These are phyloP conservation scores for Pseudopithomyces chartarum DNA, from an alignment of 2,329 filamentous ascomycete genomes.

Conservation along the genomic window DNA sequence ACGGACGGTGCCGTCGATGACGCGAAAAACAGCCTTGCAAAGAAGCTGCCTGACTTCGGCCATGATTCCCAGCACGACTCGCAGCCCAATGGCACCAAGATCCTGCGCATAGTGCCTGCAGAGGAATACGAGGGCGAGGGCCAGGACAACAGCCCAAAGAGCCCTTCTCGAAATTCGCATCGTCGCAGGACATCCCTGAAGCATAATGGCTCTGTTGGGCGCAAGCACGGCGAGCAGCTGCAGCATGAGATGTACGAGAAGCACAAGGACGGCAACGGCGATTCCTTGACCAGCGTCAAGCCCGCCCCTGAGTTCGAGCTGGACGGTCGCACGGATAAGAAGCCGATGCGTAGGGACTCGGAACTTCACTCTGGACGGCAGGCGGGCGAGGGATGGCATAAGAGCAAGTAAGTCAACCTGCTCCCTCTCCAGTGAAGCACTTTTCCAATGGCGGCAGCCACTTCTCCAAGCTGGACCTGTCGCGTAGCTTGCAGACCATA, in stretches of 20 bases:
- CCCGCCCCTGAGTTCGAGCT: constrained; percentile 46
- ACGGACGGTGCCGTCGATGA: constrained; percentile 12
- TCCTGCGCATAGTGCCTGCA: constrained; percentile 5
- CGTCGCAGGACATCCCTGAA: constrained; percentile 36
- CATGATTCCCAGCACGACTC: constrained; percentile 14
- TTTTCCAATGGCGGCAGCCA: background rate
- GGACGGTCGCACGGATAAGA: constrained; percentile 35
- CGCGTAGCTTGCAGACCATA: background rate
- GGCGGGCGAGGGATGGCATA: constrained; percentile 60
- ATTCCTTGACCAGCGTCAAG: constrained; percentile 53
- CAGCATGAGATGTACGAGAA: constrained; percentile 50
- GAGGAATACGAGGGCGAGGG: constrained; percentile 39
- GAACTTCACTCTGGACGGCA: constrained; percentile 58
- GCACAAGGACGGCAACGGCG: constrained; percentile 50
- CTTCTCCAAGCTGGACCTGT: background rate
- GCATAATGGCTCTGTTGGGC: constrained; percentile 35
- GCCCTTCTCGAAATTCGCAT: constrained; percentile 32
- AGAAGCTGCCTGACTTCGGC: constrained; percentile 14
- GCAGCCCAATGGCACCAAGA: constrained; percentile 21
- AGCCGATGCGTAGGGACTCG: constrained; percentile 37
- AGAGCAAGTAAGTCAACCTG: constrained; percentile 48
- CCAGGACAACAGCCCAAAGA: constrained; percentile 39
- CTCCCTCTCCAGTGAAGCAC: background rate
- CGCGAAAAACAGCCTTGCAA: constrained; percentile 4
- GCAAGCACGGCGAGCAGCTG: constrained; percentile 32